These are phyloP conservation scores for Solanum paucissectum DNA, from an alignment of 257 asterid species.

Conservation along the genomic window DNA sequence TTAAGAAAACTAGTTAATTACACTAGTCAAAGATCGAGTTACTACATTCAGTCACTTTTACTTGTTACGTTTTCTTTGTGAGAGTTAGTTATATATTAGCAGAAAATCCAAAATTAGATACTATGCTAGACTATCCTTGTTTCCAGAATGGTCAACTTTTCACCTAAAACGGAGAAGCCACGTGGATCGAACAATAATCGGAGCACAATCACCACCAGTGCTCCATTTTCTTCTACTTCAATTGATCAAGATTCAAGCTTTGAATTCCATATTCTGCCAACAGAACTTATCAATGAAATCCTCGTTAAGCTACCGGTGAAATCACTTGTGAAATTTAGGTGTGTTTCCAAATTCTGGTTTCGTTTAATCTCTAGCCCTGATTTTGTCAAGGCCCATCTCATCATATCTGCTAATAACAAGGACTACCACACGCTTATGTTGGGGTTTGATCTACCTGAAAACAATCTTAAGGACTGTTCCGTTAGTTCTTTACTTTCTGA, in stretches of 20 bases:
- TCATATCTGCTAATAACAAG: not conserved
- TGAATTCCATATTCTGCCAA: no score
- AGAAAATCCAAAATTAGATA: no score
- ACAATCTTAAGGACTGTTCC: not conserved
- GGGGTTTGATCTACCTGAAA: not conserved
- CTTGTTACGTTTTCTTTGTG: no score
- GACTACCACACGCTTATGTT: not conserved
- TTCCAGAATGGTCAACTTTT: no score
- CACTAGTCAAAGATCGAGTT: no score
- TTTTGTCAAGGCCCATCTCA: not conserved
- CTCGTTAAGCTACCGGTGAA: not conserved
- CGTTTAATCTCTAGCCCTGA: not conserved
- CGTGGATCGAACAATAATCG: no score
- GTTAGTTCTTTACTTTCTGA: not conserved
- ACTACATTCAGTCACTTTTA: no score
- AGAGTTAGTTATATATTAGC: no score
- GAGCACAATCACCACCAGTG: not conserved
- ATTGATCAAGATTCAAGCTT: not conserved
- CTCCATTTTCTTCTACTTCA: not conserved
- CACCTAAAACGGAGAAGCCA: no score
- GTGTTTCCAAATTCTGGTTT: no score
- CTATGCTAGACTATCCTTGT: no score
- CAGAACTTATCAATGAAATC: not conserved
- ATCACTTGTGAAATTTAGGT: not conserved
- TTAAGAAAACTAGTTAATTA: no score